These are phyloP conservation scores for Crithidia brevicula DNA, from an alignment of 208 protist species.

Conservation along the genomic window DNA sequence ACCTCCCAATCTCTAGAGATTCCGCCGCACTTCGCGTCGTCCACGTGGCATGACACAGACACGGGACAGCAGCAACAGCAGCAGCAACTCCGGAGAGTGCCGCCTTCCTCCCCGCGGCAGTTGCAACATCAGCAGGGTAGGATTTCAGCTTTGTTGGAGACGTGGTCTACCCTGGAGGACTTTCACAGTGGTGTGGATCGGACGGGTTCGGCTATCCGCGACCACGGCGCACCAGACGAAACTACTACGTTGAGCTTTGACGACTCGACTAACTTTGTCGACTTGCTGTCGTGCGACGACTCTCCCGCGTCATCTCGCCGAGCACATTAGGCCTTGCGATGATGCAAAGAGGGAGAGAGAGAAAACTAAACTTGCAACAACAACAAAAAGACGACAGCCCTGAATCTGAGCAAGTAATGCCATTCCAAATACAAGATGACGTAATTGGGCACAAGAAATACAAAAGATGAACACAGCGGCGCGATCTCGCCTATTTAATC, in stretches of 20 bases:
- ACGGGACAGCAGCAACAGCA: background rate
- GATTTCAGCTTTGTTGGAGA: background rate
- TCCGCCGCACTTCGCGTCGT: background rate
- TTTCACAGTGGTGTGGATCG: slow-evolving; percentile 19
- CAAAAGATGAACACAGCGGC: no score
- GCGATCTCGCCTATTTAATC: no score
- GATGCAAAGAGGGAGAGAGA: background rate
- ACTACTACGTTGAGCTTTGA: slow-evolving; percentile 15
- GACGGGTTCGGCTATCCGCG: background rate
- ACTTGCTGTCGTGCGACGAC: slow-evolving; percentile 29
- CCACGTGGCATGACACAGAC: slow-evolving; percentile 6
- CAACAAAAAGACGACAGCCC: no score
- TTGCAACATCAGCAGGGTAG: background rate
- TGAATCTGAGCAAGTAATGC: no score
- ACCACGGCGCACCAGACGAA: background rate
- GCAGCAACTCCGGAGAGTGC: background rate
- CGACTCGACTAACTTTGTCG: slow-evolving; percentile 23
- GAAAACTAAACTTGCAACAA: background rate
- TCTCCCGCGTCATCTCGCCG: slow-evolving; percentile 14
- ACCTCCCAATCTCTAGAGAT: background rate
- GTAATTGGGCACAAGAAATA: no score
- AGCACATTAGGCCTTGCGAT: background rate
- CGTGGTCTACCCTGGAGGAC: slow-evolving; percentile 30
- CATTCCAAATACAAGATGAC: no score
- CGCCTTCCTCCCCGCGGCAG: slow-evolving; percentile 4